These are phyloP conservation scores for Triadica sebifera DNA, from an alignment of 345 rosid species.

Conservation along the genomic window DNA sequence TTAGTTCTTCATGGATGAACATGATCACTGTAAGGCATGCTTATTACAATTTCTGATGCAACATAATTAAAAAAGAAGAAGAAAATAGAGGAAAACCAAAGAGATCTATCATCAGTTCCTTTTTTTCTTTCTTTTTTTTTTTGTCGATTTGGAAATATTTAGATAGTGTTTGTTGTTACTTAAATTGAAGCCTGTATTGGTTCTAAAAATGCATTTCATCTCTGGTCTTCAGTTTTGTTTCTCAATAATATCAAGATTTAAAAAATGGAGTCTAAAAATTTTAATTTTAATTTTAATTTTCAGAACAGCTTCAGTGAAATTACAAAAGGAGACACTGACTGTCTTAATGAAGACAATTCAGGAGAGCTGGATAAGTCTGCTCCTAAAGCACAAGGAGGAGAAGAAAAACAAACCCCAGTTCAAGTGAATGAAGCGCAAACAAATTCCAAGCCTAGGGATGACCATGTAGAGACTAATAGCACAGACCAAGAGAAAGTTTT, in stretches of 20 bases:
- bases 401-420: slow-evolving; percentile 17
- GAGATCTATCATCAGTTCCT: too few relatives aligned
- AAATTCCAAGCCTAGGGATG: slow-evolving; percentile 42
- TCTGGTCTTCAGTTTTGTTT: background rate
- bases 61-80: background rate
- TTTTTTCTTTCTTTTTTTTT: background rate
- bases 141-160: background rate
- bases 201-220: background rate
- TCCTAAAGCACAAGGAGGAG: slow-evolving; percentile 14
- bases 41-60: too few relatives aligned
- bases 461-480: slow-evolving; percentile 42
- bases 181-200: background rate
- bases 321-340: slow-evolving; percentile 23
- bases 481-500: slow-evolving; percentile 53
- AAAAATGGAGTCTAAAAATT: background rate
- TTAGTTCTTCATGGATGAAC: too few relatives aligned
- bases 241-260: background rate
- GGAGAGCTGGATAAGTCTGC: slow-evolving; percentile 22
- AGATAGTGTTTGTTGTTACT: background rate
- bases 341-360: slow-evolving; percentile 9
- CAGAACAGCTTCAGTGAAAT: slow-evolving; percentile 32
- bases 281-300: slow-evolving; percentile 11
- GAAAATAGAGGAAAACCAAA: too few relatives aligned
- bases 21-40: too few relatives aligned
- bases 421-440: slow-evolving; percentile 22